Conservation (phyloP, 2,329 filamentous ascomycete species). For the Clarireedia paspali region DNA sequence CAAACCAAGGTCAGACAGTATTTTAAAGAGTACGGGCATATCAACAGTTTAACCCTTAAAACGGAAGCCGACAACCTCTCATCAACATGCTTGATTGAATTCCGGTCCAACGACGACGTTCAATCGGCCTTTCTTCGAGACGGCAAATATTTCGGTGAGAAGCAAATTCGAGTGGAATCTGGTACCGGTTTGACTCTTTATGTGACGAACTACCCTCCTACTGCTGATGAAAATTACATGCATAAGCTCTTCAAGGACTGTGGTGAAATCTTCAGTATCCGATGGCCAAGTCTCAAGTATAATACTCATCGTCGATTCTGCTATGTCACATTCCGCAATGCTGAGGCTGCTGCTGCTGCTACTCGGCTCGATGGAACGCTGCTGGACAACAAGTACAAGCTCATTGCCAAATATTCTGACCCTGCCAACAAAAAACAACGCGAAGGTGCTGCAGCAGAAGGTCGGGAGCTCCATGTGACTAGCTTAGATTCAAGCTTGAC, state of each 20-base stretch:
- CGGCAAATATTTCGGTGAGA: slow-evolving; percentile 68
- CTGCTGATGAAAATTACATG: slow-evolving; percentile 64
- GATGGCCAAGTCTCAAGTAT: slow-evolving; percentile 85
- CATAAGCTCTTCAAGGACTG: slow-evolving; percentile 62
- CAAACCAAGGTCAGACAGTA: slow-evolving; percentile 76
- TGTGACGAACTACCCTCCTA: slow-evolving; percentile 81
- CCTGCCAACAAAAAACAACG: slow-evolving; percentile 71
- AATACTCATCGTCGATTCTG: slow-evolving; percentile 89
- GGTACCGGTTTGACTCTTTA: slow-evolving; percentile 78
- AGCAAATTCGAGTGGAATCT: slow-evolving; percentile 64
- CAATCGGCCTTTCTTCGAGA: slow-evolving; percentile 73
- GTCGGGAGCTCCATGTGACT: slow-evolving; percentile 74
- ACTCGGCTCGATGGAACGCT: slow-evolving; percentile 63
- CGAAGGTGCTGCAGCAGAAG: slow-evolving; percentile 75
- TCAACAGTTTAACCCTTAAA: slow-evolving; percentile 68
- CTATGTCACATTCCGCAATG: slow-evolving; percentile 80
- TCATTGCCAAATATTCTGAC: slow-evolving; percentile 78
- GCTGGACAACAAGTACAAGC: slow-evolving; percentile 58
- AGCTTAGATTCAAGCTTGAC: slow-evolving; percentile 55
- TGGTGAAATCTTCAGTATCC: slow-evolving; percentile 76
- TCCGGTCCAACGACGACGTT: slow-evolving; percentile 72
- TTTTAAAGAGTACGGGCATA: slow-evolving; percentile 82
- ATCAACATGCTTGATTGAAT: slow-evolving; percentile 74
- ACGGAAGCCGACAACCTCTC: slow-evolving; percentile 52
- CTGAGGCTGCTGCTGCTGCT: slow-evolving; percentile 61